phyloP scores from a whole-genome alignment of 306 rosid species.

The Gleditsia sinensis region DNA sequence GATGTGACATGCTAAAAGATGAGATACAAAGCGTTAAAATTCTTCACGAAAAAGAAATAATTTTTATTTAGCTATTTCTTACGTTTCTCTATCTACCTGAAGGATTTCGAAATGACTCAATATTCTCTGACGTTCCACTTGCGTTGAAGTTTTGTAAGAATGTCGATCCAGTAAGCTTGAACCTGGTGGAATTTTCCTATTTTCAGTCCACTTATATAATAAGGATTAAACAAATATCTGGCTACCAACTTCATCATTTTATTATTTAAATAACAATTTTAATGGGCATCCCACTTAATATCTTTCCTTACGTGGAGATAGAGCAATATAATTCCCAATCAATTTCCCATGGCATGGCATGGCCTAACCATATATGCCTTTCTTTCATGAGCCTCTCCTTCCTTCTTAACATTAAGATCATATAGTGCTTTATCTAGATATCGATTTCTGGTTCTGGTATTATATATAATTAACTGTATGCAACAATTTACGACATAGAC shows the following conservation, averaged over 20 bases:
- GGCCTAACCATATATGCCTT: not conserved
- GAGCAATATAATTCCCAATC: not conserved
- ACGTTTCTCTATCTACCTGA: not conserved
- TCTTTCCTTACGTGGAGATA: constrained; percentile 1
- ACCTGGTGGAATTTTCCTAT: constrained; percentile 34
- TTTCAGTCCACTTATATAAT: constrained; percentile 21
- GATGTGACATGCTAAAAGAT: too few species aligned
- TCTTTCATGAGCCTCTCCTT: not conserved
- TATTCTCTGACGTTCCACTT: not conserved
- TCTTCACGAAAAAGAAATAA: not conserved
- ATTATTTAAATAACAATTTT: constrained; percentile 3
- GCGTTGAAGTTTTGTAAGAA: not conserved
- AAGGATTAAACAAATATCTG: not conserved
- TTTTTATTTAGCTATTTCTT: not conserved
- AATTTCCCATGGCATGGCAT: not conserved
- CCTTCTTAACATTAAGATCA: not conserved
- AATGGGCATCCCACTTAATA: constrained; percentile 24
- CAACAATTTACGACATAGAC: too few species aligned
- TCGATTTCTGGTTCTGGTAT: not conserved
- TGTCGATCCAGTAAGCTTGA: not conserved
- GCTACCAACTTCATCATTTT: constrained; percentile 14
- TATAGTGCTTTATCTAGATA: not conserved
- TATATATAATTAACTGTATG: not conserved
- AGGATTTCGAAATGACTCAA: not conserved
- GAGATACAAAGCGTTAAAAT: too few species aligned